Conservation (phyloP, 345 rosid genomes). For the Theobroma cacao region DNA sequence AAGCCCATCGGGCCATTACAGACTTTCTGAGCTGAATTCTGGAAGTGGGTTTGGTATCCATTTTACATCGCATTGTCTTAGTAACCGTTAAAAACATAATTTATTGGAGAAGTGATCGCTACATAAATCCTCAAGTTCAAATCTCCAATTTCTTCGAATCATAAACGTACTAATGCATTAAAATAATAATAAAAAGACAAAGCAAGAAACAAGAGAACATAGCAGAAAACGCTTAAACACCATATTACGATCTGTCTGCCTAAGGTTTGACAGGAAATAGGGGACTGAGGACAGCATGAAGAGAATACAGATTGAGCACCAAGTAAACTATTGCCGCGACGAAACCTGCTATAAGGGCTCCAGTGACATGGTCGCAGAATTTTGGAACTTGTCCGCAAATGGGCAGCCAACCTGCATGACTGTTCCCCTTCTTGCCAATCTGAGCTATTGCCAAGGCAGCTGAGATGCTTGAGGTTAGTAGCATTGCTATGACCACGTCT, state of each 20-base stretch:
- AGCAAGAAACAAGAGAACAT: neutral
- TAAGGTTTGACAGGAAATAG: constrained; percentile 31
- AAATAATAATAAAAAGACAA: neutral
- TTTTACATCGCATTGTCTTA: neutral
- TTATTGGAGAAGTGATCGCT: no score
- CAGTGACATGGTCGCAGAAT: constrained; percentile 42
- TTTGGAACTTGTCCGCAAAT: constrained; percentile 49
- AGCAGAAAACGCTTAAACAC: neutral
- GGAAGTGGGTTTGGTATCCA: neutral
- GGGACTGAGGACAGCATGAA: constrained; percentile 32
- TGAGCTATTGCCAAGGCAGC: constrained; percentile 55
- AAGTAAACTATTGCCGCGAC: constrained; percentile 36
- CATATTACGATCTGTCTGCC: neutral
- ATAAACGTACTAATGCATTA: no score
- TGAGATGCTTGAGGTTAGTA: constrained; percentile 49
- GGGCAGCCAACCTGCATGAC: constrained; percentile 65
- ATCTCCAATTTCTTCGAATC: no score
- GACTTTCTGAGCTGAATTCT: neutral
- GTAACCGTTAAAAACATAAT: no score
- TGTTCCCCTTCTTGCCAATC: constrained; percentile 58
- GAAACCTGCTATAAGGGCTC: constrained; percentile 42
- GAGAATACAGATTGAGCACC: constrained; percentile 35
- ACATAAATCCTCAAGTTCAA: no score
- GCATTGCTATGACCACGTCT: constrained; percentile 41
- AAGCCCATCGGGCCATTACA: neutral